Base-by-base conservation (phyloP, 257 asterid species). In the Solanum lignicaule region DNA sequence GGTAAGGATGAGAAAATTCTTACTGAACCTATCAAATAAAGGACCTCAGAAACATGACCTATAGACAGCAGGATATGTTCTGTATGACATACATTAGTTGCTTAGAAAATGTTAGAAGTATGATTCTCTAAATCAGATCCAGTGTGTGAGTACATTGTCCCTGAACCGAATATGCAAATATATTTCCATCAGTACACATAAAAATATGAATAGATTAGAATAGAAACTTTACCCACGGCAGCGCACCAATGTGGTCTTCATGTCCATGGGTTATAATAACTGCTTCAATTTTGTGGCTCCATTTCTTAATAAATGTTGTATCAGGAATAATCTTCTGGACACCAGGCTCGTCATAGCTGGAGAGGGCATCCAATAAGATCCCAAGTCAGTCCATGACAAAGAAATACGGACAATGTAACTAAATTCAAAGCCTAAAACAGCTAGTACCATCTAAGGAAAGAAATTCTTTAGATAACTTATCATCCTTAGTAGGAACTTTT, bases 231-330 rank as follows among this genome's bases (percentile, higher is more conserved):
- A 97, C 99, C 99, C 99, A 97, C 89, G 99, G 99, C 95, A 97
- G 94, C 83, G 99, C 99, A 94, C 99, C 99, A 92, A 97, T 97
- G 95, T 96, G 99, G 92, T 97, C 99, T 91, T 97, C 99, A 90
- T 97, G 99, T 89, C 99, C 99, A 91, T 97, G 99, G 86, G 99
- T 96, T 88, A 97, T 96, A 66, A 97, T 88, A 88, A 97, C 99
- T 87, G 99, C 99, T 93, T 97, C 99, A 87, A 97, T 97, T 94
- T 97, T 96, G 95, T 97, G 99, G 91, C 98, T 96, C 99, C 99
- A 97, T 91, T 94, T 96, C 86, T 92, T 93, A 71, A 97, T 97
- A 89, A 96, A 97, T 41, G 96, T 94, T 87, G 99, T 97, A 86
- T 97, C 99, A 81, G 99, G 99, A 88, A 97, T 94, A 91, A 97